Percentiles rank a stretch among this genome's conserved stretches.
phyloP scores from a whole-genome alignment of 2,329 filamentous ascomycete genomes.

The Aspergillus felis region DNA sequence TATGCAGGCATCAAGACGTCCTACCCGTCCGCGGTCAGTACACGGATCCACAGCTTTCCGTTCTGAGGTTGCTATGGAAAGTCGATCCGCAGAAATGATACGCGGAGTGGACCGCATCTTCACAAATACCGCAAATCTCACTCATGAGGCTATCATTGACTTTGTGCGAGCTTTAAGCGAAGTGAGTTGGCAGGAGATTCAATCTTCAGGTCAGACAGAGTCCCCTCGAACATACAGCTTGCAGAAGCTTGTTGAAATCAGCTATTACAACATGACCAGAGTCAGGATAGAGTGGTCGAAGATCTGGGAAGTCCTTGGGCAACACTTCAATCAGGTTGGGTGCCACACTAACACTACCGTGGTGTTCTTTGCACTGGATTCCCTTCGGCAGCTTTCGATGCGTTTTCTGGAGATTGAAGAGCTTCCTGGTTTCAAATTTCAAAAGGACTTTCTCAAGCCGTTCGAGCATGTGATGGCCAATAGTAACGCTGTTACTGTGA shows the following conservation, averaged over 20 bases:
- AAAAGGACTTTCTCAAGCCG: slow-evolving; percentile 97
- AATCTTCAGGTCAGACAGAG: slow-evolving; percentile 92
- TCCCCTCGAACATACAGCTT: slow-evolving; percentile 94
- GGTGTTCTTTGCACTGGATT: slow-evolving; percentile 96
- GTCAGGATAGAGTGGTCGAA: slow-evolving; percentile 98
- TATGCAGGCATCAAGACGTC: slow-evolving; percentile 53
- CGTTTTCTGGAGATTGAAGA: slow-evolving; percentile 98
- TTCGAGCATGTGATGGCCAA: slow-evolving; percentile 98
- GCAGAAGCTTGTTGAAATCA: slow-evolving; percentile 97
- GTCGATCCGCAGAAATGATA: slow-evolving; percentile 86
- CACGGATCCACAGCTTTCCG: slow-evolving; percentile 55
- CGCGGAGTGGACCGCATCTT: slow-evolving; percentile 94
- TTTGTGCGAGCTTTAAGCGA: slow-evolving; percentile 90
- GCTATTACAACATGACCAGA: slow-evolving; percentile 99
- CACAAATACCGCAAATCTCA: slow-evolving; percentile 89
- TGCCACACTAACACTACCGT: slow-evolving; percentile 95
- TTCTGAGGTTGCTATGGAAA: slow-evolving; percentile 83
- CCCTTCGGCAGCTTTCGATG: slow-evolving; percentile 92
- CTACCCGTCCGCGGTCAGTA: slow-evolving; percentile 44
- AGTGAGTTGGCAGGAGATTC: slow-evolving; percentile 98
- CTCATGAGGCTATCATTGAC: slow-evolving; percentile 89
- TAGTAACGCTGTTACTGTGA: slow-evolving; percentile 84
- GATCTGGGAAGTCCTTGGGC: slow-evolving; percentile 95
- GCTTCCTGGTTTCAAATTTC: slow-evolving; percentile 97
- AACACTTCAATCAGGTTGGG: slow-evolving; percentile 97